Percentiles rank a stretch among this genome's conserved stretches.
Conservation (phyloP, 257 asterid species). For the Solanum chiquidenum region DNA sequence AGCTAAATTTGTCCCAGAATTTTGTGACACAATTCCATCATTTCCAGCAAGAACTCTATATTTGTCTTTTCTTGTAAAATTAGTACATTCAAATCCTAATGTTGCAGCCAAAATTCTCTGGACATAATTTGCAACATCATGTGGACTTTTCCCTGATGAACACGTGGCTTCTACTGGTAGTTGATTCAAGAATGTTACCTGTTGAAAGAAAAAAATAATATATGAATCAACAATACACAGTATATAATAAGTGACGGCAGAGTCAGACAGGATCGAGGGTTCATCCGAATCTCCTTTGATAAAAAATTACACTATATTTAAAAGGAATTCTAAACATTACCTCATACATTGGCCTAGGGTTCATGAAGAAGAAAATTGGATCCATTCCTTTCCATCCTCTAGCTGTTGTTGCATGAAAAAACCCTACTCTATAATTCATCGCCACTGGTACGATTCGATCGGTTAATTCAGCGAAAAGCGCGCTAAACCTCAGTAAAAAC, state of each 20-base stretch:
- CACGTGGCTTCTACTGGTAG: conserved; percentile 81
- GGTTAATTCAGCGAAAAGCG: conserved; percentile 72
- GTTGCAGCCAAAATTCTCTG: conserved; percentile 77
- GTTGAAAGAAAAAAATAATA: background rate
- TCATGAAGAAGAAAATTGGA: conserved; percentile 84
- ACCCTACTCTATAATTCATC: conserved; percentile 65
- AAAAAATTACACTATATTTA: background rate
- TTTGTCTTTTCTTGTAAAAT: conserved; percentile 79
- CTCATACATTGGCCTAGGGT: conserved; percentile 76
- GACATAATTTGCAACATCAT: conserved; percentile 85
- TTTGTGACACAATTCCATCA: conserved; percentile 57
- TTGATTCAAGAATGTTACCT: conserved; percentile 58
- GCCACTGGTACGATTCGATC: conserved; percentile 85
- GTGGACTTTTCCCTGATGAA: conserved; percentile 67
- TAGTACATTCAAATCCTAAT: conserved; percentile 89
- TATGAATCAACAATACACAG: background rate
- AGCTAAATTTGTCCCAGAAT: background rate
- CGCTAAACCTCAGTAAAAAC: conserved; percentile 63
- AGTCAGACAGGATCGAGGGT: background rate
- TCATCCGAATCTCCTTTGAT: background rate
- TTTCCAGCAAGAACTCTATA: conserved; percentile 82
- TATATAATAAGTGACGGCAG: background rate
- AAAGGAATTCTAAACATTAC: conserved; percentile 3
- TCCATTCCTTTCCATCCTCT: conserved; percentile 86
- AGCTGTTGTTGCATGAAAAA: conserved; percentile 87